Base-by-base conservation (phyloP, 2,329 filamentous ascomycete species). In the Penicillium crustosum region DNA sequence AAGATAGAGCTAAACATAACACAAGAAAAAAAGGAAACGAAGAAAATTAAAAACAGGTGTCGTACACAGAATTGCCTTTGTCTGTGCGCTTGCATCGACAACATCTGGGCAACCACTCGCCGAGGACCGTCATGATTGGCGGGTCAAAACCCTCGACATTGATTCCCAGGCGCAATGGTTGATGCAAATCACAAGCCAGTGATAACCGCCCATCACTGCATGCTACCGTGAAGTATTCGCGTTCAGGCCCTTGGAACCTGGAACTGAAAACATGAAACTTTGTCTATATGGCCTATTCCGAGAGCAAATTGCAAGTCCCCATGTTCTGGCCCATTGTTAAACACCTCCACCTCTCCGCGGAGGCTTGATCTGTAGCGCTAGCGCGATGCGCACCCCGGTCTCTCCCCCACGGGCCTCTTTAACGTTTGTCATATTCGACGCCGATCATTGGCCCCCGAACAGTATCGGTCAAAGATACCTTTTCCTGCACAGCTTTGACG, bases 31-130 rank as follows among this genome's bases (percentile, higher is more conserved):
- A 17, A 19, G 13, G 35, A 17, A 10, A 33, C 19, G 19, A 19
- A 23, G 15, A 9, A 1, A 12, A 6, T 17, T 17, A 27, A 43
- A 52, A 43, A 44, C 44, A 17, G 9, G 10, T 13, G 25, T 49
- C 15, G 31, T 33, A 57, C 49, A 47, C 29, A 36, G 19, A 56
- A 48, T 45, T 62, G 39, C 49, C 35, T 47, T 61, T 49, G 56
- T 60, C 58, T 49, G 58, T 61, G 61, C 57, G 61, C 42, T 41
- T 55, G 58, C 60, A 53, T 60, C 31, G 29, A 19, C 36, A 48
- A 9, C 8, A 33, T 44, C 38, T 52, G 38, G 38, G 38, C 25
- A 48, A 48, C 19, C n/a, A 49, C 27, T 13, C 48, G 13, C 36
- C 48, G 15, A 43, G 15, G 9, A 19, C 6, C 3, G 38, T 45